These are phyloP conservation scores for Phialophora verrucosa DNA, from an alignment of 2,329 filamentous ascomycete genomes.

Conservation along the genomic window DNA sequence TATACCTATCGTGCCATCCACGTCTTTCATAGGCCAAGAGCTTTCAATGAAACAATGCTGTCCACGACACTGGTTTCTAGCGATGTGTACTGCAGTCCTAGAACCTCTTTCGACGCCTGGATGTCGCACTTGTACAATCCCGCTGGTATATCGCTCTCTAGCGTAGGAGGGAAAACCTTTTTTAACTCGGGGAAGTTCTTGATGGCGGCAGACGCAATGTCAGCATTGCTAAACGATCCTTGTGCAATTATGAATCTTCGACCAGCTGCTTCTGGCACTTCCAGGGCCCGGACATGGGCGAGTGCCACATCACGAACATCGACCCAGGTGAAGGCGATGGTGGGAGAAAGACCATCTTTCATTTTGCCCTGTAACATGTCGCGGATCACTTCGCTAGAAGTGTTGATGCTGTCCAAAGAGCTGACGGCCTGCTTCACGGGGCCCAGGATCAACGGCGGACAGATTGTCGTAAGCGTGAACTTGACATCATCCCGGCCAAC, in stretches of 20 bases:
- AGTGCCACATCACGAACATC: conserved; percentile 30
- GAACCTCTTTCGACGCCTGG: neutral
- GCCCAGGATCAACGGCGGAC: conserved; percentile 54
- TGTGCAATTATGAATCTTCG: conserved; percentile 26
- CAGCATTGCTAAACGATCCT: conserved; percentile 13
- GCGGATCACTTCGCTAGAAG: conserved; percentile 45
- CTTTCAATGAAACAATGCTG: neutral
- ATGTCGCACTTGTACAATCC: neutral
- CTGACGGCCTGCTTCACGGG: conserved; percentile 41
- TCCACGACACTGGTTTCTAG: neutral
- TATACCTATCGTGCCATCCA: no score
- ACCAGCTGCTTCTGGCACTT: conserved; percentile 24
- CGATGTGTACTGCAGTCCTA: neutral
- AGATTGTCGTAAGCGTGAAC: conserved; percentile 51
- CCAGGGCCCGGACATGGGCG: conserved; percentile 28
- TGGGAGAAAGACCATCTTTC: conserved; percentile 33
- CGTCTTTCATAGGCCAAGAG: no score
- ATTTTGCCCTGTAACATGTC: conserved; percentile 41
- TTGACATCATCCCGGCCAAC: conserved; percentile 39
- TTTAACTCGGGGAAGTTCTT: conserved; percentile 18
- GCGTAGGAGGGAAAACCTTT: neutral
- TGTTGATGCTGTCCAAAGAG: conserved; percentile 43
- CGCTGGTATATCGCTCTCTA: neutral
- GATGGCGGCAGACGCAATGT: conserved; percentile 17
- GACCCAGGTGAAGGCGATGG: conserved; percentile 12